A percentile compares a stretch with the other conserved stretches of the same genome.
phyloP scores from a whole-genome alignment of 768 basidiomycete genomes.

The Boletales sp. region DNA sequence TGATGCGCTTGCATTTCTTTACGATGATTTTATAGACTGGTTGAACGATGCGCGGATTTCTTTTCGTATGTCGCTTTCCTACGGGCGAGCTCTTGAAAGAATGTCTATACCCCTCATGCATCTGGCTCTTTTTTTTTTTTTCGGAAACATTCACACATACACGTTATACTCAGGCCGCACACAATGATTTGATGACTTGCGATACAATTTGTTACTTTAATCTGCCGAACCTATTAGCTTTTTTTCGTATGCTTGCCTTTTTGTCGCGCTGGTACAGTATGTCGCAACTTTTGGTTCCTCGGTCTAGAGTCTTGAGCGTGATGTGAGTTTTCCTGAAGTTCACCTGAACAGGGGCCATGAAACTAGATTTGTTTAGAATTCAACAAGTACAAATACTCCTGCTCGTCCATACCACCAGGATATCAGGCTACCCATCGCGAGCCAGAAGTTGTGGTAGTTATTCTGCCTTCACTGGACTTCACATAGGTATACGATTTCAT shows the following conservation, averaged over 20 bases:
- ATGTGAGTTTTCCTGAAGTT: too few relatives aligned
- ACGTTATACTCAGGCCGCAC: neutral
- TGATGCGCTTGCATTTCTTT: neutral
- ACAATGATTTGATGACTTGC: neutral
- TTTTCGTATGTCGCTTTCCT: neutral
- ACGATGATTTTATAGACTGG: constrained; percentile 1
- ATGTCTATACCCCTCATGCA: constrained; percentile 11
- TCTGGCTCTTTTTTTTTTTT: neutral
- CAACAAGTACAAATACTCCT: constrained; percentile 20
- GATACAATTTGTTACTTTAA: constrained; percentile 10
- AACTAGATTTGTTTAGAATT: constrained; percentile 10
- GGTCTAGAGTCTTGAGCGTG: too few relatives aligned
- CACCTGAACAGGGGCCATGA: too few relatives aligned
- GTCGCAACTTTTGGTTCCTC: neutral
- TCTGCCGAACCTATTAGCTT: constrained; percentile 1
- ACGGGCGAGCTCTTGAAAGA: neutral
- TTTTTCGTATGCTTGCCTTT: constrained; percentile 3
- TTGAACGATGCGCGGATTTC: neutral
- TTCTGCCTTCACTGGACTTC: too few relatives aligned
- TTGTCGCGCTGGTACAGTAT: constrained; percentile 1
- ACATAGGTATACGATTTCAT: too few relatives aligned
- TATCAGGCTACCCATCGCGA: too few relatives aligned
- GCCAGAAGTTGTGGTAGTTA: too few relatives aligned
- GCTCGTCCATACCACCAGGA: too few relatives aligned
- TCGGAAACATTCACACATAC: neutral